Conservation (phyloP, 805 yeast species). For the Candida michaelii region DNA sequence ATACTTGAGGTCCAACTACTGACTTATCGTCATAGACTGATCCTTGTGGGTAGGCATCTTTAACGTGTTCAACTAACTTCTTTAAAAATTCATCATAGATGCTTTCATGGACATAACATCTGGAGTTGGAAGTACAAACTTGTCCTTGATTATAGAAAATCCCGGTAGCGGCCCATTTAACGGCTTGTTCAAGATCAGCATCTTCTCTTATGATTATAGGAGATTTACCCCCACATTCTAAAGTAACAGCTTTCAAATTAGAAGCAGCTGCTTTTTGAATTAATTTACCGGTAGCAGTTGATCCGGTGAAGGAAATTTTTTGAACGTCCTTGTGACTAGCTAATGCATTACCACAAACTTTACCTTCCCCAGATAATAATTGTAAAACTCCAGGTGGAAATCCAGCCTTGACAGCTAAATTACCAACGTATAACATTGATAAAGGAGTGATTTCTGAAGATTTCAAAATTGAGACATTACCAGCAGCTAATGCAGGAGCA, state of each 20-base stretch:
- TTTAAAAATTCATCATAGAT: constrained; percentile 55
- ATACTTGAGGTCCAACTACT: constrained; percentile 63
- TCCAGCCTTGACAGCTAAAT: constrained; percentile 60
- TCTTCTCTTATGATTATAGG: constrained; percentile 63
- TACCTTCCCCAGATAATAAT: constrained; percentile 69
- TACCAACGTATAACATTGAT: constrained; percentile 61
- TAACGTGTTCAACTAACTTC: constrained; percentile 45
- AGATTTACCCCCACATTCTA: constrained; percentile 75
- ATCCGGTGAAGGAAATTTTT: constrained; percentile 66
- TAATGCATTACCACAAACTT: constrained; percentile 66
- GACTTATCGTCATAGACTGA: constrained; percentile 47
- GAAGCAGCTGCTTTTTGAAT: constrained; percentile 62
- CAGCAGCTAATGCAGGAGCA: constrained; percentile 81
- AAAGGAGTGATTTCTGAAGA: constrained; percentile 78
- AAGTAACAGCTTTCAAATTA: constrained; percentile 61
- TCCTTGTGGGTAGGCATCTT: constrained; percentile 54
- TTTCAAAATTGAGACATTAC: constrained; percentile 70
- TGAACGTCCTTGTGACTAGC: constrained; percentile 58
- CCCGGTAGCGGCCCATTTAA: constrained; percentile 67
- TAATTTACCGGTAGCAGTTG: constrained; percentile 64
- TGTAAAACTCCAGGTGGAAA: constrained; percentile 78
- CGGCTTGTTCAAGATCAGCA: constrained; percentile 64
- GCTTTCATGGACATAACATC: constrained; percentile 57
- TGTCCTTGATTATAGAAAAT: constrained; percentile 67
- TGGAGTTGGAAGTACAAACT: constrained; percentile 66